Percentiles rank a stretch among this genome's conserved stretches.
These are phyloP conservation scores for Thymus quinquecostatus DNA, from an alignment of 257 asterid species.

Conservation along the genomic window DNA sequence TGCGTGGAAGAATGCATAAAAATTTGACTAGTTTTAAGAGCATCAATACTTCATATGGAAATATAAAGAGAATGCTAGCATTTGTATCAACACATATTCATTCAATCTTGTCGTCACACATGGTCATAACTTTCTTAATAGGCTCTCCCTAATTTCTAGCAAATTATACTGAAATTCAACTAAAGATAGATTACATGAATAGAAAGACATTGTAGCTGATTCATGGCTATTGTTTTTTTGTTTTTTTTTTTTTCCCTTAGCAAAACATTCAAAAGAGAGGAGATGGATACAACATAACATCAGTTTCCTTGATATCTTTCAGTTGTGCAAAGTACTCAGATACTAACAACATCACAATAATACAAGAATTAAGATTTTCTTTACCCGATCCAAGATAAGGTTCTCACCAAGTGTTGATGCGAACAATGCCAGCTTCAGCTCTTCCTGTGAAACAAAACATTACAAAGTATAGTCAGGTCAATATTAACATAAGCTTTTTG, in stretches of 20 bases:
- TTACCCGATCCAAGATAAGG: conserved; percentile 90
- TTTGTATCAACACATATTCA: not conserved
- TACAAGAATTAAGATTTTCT: conserved; percentile 12
- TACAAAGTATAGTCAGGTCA: not conserved
- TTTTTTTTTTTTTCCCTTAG: no score
- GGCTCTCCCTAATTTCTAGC: not conserved
- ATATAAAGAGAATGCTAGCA: not conserved
- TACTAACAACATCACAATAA: conserved; percentile 9
- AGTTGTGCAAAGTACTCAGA: not conserved
- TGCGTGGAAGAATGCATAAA: not conserved
- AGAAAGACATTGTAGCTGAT: not conserved
- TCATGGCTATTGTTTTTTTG: no score
- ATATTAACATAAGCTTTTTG: not conserved
- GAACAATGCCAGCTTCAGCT: conserved; percentile 80
- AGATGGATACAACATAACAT: not conserved
- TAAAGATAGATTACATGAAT: not conserved
- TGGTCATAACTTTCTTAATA: not conserved
- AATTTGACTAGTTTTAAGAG: not conserved
- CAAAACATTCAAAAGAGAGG: not conserved
- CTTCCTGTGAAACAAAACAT: conserved; percentile 57
- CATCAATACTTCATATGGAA: not conserved
- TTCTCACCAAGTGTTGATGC: conserved; percentile 63
- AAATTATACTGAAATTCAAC: not conserved
- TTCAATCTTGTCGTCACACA: not conserved
- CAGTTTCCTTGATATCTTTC: not conserved